Evolutionary conservation across 2,329 filamentous ascomycete genomes (phyloP), one percentile per base, ranked within the genome.

Genomic region (Colletotrichum spinosum): DNA sequence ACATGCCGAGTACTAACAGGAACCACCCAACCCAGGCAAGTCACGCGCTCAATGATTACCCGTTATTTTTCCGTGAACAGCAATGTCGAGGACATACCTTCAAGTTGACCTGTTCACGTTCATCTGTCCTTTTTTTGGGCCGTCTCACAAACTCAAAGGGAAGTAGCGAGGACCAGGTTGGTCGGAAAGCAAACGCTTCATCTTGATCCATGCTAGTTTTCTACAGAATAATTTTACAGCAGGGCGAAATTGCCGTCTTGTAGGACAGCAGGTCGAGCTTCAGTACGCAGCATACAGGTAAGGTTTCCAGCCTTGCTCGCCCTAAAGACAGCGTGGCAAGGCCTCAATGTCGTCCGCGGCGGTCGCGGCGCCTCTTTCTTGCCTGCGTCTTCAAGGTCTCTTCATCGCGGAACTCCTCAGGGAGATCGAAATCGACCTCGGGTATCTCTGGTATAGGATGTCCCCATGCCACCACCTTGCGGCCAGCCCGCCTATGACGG

Each of bases 381-480:
- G 88, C 90, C 66, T 86, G 87, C 13, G 84, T 81, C 71, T 84
- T 85, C 67, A 89, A 75, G 44, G 79, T 82, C 71, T 87, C 85
- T 69, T 83, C 80, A 76, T 90, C 75, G 75, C 81, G 78, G 66
- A 86, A 87, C 42, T 91, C 90, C 7, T 86, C 81, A 0, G 94
- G 92, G 55, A 97, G 80, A 62, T 87, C 83, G 74, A 97, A 98
- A 46, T 97, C 92, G 38, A 75, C 75, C 73, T 92, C 86, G 6
- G 81, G 75, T 62, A 91, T 81, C 12, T 97, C 92, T 1, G 94
- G 94, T 17, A 98, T 78, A 0, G 91, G 86, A 34, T 90, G 87
- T 0, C 95, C 95, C 85, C 96, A 98, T 4, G 94, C 95, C 52
- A 91, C 83, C 13, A 90, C 84, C 55, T 86, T 92, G 54, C 93